phyloP scores from a whole-genome alignment of 106 monocot species.

The Alisma plantagoaquatica region DNA sequence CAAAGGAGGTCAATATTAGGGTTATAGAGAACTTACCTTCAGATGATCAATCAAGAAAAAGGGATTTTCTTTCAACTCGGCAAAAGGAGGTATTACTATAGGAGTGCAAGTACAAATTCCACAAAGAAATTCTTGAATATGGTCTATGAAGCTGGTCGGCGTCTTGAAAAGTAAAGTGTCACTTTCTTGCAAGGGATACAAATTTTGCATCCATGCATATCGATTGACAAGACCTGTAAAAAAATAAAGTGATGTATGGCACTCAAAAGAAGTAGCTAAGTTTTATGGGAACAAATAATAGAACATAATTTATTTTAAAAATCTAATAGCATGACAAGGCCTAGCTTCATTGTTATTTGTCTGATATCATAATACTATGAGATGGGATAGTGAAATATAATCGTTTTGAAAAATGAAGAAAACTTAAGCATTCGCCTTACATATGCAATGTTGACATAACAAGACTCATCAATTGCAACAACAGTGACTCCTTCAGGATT shows the following conservation, averaged over 20 bases:
- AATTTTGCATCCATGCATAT: conserved; percentile 88
- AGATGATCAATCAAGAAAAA: conserved; percentile 35
- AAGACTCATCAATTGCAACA: too few relatives aligned
- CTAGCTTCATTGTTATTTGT: too few relatives aligned
- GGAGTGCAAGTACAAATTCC: conserved; percentile 50
- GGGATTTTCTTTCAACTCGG: conserved; percentile 52
- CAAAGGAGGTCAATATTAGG: too few relatives aligned
- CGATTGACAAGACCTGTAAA: conserved; percentile 76
- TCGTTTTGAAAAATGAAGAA: too few relatives aligned
- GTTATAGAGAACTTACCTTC: conserved; percentile 48
- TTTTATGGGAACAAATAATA: conserved; percentile 1
- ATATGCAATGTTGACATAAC: too few relatives aligned
- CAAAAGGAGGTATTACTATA: conserved; percentile 58
- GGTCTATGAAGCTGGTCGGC: conserved; percentile 79
- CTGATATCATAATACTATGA: too few relatives aligned
- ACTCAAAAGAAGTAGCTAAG: too few relatives aligned
- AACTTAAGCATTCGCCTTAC: too few relatives aligned
- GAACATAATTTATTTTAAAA: background rate
- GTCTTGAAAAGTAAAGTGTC: conserved; percentile 89
- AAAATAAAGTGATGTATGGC: too few relatives aligned
- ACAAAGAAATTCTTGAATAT: conserved; percentile 81
- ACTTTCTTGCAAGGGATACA: conserved; percentile 27
- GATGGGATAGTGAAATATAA: too few relatives aligned
- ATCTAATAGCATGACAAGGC: too few relatives aligned
- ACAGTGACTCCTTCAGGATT: too few relatives aligned